Base-by-base conservation (phyloP, 176 grass and related monocot genomes). In the Triticum turgidum region DNA sequence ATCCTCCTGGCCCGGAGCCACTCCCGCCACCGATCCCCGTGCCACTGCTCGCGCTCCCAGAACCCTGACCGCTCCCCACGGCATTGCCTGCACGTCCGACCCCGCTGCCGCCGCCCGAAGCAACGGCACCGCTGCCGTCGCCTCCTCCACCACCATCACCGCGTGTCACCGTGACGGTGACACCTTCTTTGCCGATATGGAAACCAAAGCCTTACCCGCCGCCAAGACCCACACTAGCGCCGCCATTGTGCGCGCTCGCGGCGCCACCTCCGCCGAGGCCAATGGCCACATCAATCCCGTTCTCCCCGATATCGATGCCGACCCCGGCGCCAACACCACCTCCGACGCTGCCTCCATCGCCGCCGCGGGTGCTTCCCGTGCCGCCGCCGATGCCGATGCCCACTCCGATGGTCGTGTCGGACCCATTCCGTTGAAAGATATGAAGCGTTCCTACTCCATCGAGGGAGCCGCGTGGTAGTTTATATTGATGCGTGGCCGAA, bases 301-400 rank as follows among this genome's bases (percentile, higher is more conserved):
- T 74, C 27, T 61, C 84, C 21, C 87, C 83, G 2, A 89, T 65
- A 54, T 84, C 58, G 6, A 98, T 72, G 11, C 90, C 86, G 2
- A 95, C 82, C 0, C 93, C 96, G 0, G 65, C 86, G 1, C 96
- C 93, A 0, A 42, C 88, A 17, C 94, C 94, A 0, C 89, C 89
- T 1, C 91, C 91, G 1, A 89, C 89, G 7, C 89, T 90, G 0
- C 73, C 51, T 9, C 27, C 73, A 0, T 88, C 91, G 0, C 91
- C 91, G 0, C 25, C 89, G 0, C 7, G 54, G 49, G 63, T 82
- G 1, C 79, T 91, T 3, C 91, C 87, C 7, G 88, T 37, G 14
- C 89, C 91, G 0, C 85, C 87, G 1, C 91, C 94, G 5, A 77
- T n/a, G 1, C 91, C 91, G 1, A 87, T 89, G 1, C 91, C 91